Evolutionary conservation across 257 asterid species (phyloP).

Genomic region (Lavandula angustifolia): DNA sequence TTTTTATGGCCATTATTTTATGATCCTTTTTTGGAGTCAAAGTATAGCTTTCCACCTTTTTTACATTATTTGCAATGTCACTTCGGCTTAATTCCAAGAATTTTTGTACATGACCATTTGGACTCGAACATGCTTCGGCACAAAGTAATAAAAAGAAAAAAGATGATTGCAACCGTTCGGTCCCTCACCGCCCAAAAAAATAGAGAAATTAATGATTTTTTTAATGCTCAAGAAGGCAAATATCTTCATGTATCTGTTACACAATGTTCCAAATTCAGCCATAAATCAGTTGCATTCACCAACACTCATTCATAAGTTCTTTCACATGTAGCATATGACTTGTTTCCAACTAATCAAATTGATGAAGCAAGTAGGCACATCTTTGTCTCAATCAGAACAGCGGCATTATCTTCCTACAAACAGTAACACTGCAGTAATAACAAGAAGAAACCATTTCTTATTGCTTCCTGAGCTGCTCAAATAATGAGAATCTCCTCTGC

Average conservation of each 20-base stretch:
- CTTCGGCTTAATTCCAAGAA: constrained; percentile 8
- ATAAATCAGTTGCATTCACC: not conserved
- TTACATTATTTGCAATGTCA: constrained; percentile 2
- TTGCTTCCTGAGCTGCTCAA: constrained; percentile 22
- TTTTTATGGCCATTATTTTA: constrained; percentile 1
- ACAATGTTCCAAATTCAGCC: not conserved
- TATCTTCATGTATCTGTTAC: constrained; percentile 6
- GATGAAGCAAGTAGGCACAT: not conserved
- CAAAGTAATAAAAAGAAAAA: not conserved
- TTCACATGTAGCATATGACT: constrained; percentile 22
- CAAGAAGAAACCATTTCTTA: constrained; percentile 12
- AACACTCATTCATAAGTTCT: not conserved
- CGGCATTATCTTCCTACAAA: not conserved
- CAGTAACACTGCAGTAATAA: not conserved
- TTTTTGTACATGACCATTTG: constrained; percentile 21
- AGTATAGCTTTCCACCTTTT: constrained; percentile 13
- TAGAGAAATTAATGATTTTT: constrained; percentile 11
- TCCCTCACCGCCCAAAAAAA: constrained; percentile 26
- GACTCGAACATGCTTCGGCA: constrained; percentile 11
- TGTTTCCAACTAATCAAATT: constrained; percentile 16
- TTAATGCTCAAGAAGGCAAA: not conserved
- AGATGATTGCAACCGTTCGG: constrained; percentile 22
- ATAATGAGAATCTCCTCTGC: constrained; percentile 1
- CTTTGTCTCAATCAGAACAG: not conserved
- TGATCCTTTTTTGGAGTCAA: not conserved